Conservation (phyloP, 2,329 filamentous ascomycete genomes). For the Diplocarpon rosae region DNA sequence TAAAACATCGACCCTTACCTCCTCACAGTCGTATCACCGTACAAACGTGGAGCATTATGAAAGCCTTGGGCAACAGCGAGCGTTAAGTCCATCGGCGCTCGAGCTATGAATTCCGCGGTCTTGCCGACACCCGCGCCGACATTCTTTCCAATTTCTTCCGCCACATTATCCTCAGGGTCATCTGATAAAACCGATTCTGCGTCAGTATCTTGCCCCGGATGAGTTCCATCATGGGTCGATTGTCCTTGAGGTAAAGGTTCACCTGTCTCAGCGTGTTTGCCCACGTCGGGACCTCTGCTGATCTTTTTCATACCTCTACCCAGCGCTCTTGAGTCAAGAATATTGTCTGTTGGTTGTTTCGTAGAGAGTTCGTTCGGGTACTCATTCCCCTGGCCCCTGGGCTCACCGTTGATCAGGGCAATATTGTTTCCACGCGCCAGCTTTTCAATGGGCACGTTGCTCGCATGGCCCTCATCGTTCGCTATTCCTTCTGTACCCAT, state of each 20-base stretch:
- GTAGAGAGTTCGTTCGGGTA: neutral
- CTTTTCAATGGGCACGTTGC: no score
- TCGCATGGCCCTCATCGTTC: no score
- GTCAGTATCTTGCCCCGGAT: constrained; percentile 7
- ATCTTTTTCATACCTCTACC: constrained; percentile 2
- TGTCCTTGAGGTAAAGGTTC: constrained; percentile 10
- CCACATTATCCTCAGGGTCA: constrained; percentile 16
- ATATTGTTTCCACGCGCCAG: neutral
- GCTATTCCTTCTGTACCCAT: no score
- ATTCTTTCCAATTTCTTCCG: constrained; percentile 20
- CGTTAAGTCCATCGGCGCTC: constrained; percentile 48
- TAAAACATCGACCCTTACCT: constrained; percentile 5
- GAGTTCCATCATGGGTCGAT: neutral
- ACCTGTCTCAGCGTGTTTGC: constrained; percentile 12
- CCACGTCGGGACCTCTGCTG: constrained; percentile 5
- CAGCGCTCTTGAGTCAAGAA: neutral
- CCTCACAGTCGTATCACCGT: constrained; percentile 59
- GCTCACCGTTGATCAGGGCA: neutral
- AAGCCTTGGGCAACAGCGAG: constrained; percentile 54
- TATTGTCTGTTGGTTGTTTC: no score
- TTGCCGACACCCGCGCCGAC: constrained; percentile 22
- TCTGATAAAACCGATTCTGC: constrained; percentile 15
- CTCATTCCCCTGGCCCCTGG: neutral
- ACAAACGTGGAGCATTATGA: constrained; percentile 59
- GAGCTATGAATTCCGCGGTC: constrained; percentile 21